Conservation (phyloP, 257 asterid species). For the Nicotiana tabacum region DNA sequence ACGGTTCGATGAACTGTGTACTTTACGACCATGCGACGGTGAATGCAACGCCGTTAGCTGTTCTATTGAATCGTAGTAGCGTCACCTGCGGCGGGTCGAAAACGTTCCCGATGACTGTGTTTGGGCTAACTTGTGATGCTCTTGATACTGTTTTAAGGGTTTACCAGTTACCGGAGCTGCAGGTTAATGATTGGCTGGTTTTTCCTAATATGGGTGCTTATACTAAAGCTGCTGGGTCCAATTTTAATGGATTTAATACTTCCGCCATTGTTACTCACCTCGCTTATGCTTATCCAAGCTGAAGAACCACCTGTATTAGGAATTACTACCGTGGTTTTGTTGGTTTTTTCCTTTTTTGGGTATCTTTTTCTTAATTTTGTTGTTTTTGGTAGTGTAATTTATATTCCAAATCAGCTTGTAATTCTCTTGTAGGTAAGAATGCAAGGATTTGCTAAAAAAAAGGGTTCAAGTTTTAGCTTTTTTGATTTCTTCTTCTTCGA, state of each 20-base stretch:
- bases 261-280: constrained; percentile 14
- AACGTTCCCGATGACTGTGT: constrained; percentile 9
- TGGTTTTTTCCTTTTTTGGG: neutral
- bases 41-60: neutral
- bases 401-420: neutral
- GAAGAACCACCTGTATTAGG: neutral
- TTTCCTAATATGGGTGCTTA: constrained; percentile 18
- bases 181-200: constrained; percentile 15
- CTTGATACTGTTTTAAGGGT: constrained; percentile 7
- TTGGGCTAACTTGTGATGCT: constrained; percentile 15
- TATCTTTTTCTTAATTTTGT: neutral
- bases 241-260: constrained; percentile 14
- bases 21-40: constrained; percentile 9
- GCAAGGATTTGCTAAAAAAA: neutral
- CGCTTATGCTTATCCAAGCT: constrained; percentile 12
- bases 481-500: no score
- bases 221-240: constrained; percentile 12
- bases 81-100: neutral
- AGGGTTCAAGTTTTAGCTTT: no score
- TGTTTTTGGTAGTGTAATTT: neutral
- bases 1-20: constrained; percentile 15
- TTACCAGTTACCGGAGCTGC: constrained; percentile 15
- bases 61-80: neutral
- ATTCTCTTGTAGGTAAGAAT: neutral
- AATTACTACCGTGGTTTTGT: neutral